Evolutionary conservation across 495 filamentous ascomycete species (phyloP).

Genomic region (Podospora comata): DNA sequence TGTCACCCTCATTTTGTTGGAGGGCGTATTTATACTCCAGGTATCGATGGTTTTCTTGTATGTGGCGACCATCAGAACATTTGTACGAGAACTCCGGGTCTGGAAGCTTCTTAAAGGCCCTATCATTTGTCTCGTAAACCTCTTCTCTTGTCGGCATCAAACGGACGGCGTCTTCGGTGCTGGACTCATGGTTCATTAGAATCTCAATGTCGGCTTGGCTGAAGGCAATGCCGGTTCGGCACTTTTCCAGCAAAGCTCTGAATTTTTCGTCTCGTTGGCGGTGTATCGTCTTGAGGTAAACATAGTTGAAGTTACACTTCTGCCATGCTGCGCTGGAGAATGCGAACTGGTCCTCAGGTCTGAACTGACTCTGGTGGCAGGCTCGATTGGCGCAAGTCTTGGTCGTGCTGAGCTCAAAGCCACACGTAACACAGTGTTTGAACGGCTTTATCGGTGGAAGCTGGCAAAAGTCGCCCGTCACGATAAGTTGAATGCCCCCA

Average conservation of each 20-base stretch:
- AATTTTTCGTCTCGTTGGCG: slow-evolving; percentile 52
- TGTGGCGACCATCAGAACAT: background rate
- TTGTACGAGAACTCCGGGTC: slow-evolving; percentile 50
- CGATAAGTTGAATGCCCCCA: slow-evolving; percentile 87
- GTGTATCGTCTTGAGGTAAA: slow-evolving; percentile 48
- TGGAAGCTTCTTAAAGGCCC: slow-evolving; percentile 52
- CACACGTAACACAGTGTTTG: background rate
- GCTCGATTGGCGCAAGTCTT: background rate
- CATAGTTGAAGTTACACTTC: slow-evolving; percentile 36
- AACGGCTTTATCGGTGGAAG: slow-evolving; percentile 72
- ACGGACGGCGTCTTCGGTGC: slow-evolving; percentile 41
- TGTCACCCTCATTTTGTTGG: no score
- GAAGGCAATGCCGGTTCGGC: slow-evolving; percentile 43
- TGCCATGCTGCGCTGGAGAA: slow-evolving; percentile 41
- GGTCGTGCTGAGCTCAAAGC: background rate
- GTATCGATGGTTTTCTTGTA: background rate
- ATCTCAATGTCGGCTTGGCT: slow-evolving; percentile 37
- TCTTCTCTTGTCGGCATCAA: slow-evolving; percentile 47
- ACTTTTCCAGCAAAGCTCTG: slow-evolving; percentile 51
- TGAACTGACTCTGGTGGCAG: background rate
- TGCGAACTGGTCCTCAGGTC: slow-evolving; percentile 36
- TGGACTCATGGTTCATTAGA: slow-evolving; percentile 46
- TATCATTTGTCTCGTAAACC: slow-evolving; percentile 32
- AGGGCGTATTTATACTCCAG: background rate
- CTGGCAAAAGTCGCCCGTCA: slow-evolving; percentile 97